These are phyloP conservation scores for Bonnemaisonia californica DNA, from an alignment of 31 red algal species.

Conservation along the genomic window DNA sequence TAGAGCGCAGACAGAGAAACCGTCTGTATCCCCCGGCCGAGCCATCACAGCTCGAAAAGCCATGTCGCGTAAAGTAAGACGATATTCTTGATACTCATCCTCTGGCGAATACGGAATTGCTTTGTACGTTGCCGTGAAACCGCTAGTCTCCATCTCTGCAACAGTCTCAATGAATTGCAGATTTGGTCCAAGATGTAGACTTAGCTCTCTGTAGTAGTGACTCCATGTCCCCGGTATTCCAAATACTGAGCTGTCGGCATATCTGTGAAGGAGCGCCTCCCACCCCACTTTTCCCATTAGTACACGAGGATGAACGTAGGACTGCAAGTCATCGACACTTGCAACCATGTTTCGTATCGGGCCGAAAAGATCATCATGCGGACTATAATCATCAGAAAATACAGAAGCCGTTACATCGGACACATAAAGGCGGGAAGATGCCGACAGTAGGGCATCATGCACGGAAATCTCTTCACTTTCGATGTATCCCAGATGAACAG, in stretches of 20 bases:
- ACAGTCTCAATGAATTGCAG: constrained; percentile 17
- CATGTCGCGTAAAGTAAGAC: constrained; percentile 12
- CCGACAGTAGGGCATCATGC: neutral
- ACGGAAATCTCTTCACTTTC: neutral
- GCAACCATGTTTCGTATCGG: neutral
- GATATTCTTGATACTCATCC: constrained; percentile 15
- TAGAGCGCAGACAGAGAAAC: constrained; percentile 32
- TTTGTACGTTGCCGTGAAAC: constrained; percentile 16
- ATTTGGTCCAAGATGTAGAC: constrained; percentile 17
- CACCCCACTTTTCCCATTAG: constrained; percentile 19
- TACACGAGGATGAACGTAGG: constrained; percentile 37
- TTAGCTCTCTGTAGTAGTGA: constrained; percentile 1
- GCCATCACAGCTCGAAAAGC: constrained; percentile 22
- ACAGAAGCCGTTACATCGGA: neutral
- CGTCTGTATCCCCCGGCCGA: constrained; percentile 20
- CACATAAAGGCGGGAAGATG: neutral
- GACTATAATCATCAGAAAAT: constrained; percentile 14
- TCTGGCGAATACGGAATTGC: neutral
- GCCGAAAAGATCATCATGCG: constrained; percentile 29
- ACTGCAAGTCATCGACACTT: neutral
- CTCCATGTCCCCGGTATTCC: constrained; percentile 21
- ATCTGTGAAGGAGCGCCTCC: constrained; percentile 6
- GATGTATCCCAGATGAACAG: no score
- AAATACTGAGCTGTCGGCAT: constrained; percentile 28
- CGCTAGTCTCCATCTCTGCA: constrained; percentile 17